Conservation (phyloP, 306 rosid species). For the Alnus glutinosa region DNA sequence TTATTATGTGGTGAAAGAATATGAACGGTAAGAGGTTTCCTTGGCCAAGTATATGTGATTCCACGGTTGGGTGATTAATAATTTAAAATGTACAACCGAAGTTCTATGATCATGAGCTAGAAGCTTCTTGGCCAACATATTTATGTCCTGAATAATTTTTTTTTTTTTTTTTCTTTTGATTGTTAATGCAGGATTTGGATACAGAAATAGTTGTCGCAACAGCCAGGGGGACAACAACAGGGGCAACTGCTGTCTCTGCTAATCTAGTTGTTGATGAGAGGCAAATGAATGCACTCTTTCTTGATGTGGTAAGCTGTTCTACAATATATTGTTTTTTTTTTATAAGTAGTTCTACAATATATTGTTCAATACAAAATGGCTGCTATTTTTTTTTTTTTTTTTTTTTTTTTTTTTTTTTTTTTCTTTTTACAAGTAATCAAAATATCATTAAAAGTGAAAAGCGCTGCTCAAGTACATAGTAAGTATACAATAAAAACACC, state of each 20-base stretch:
- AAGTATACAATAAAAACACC: too few species aligned
- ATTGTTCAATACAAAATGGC: too few species aligned
- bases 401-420: too few species aligned
- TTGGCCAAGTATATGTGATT: not conserved
- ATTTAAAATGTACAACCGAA: not conserved
- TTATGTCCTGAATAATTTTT: constrained; percentile 3
- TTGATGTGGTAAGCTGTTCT: constrained; percentile 73
- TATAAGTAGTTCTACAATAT: too few species aligned
- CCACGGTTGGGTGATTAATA: constrained; percentile 11
- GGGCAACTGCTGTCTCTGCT: constrained; percentile 77
- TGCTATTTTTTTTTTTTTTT: too few species aligned
- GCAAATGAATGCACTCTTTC: constrained; percentile 98
- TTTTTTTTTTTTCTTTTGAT: not conserved
- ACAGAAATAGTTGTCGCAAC: constrained; percentile 83
- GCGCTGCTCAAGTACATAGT: too few species aligned
- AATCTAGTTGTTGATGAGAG: constrained; percentile 85
- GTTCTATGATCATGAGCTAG: not conserved
- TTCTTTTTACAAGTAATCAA: too few species aligned
- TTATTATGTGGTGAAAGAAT: not conserved
- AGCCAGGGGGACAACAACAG: constrained; percentile 53
- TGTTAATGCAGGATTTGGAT: constrained; percentile 81
- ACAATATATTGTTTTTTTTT: not conserved
- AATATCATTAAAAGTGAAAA: too few species aligned
- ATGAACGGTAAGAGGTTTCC: constrained; percentile 8
- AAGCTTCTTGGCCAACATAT: constrained; percentile 21